phyloP scores from a whole-genome alignment of 2,329 filamentous ascomycete species.

The Orbilia javanica region DNA sequence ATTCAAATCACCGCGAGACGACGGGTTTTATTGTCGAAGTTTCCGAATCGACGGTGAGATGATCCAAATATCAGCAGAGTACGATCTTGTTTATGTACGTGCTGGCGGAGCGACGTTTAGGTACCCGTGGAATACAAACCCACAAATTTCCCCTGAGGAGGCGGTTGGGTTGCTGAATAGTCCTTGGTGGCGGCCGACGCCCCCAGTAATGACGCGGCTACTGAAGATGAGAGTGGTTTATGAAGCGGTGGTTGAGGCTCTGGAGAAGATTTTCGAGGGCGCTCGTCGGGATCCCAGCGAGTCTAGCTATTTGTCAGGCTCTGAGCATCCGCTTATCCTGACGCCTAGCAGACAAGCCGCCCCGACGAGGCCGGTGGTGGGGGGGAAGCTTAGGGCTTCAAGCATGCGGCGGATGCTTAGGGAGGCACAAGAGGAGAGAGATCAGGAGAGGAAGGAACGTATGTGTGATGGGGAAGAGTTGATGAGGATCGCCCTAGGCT shows the following conservation, averaged over 20 bases:
- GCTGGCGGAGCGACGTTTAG: not conserved
- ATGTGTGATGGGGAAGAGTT: no score
- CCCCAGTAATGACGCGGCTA: not conserved
- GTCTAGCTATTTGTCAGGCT: not conserved
- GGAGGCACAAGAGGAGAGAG: no score
- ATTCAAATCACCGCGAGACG: not conserved
- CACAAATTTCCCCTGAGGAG: not conserved
- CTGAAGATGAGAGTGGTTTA: not conserved
- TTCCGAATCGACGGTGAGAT: not conserved
- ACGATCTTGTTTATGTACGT: not conserved
- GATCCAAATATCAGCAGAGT: not conserved
- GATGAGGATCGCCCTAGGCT: no score
- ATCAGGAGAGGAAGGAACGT: no score
- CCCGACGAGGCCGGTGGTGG: not conserved
- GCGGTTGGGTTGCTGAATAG: not conserved
- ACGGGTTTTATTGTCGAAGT: not conserved
- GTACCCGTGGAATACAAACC: not conserved
- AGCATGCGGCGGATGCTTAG: no score
- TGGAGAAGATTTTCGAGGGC: not conserved
- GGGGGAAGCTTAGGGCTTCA: no score
- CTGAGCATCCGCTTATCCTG: not conserved
- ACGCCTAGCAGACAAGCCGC: not conserved
- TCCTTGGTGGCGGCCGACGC: not conserved
- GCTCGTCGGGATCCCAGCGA: not conserved
- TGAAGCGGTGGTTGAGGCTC: not conserved